Base-by-base conservation (phyloP, 2,329 filamentous ascomycete genomes). In the Ascochyta fabae region DNA sequence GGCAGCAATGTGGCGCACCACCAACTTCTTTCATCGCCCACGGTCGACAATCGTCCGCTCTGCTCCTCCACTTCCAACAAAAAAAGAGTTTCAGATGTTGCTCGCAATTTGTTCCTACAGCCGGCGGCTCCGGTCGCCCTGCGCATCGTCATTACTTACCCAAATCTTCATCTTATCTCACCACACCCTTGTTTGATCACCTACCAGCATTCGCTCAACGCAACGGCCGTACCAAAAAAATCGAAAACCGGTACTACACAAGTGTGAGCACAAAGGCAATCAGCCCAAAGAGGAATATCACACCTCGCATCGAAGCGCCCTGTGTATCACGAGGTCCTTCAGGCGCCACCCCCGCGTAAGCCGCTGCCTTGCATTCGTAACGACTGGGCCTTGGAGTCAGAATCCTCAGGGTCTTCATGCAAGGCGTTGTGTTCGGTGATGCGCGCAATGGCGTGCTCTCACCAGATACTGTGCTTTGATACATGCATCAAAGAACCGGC, bases 1-100 rank as follows among this genome's bases (percentile, higher is more conserved):
- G 15, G 19, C n/a, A 26, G 26, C 26, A 42, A 39, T 42, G 53
- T 51, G 47, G 53, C 53, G 53, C 38, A 51, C 53, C 43, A 51
- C 42, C 42, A 47, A 46, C 35, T 33, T 55, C 27, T 36, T 36
- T 38, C n/a, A 22, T 36, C 36, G 19, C 13, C 23, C 22, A 16
- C 33, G 12, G 13, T 35, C 34, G 36, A 23, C 23, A 15, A 6
- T 23, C 39, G 26, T 13, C 44, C 38, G 29, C 27, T 33, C 49
- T 29, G 33, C 43, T 29, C 16, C 22, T 19, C n/a, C 19, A n/a
- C 6, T 36, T 41, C 34, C n/a, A 35, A 38, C 24, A 19, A 27
- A 6, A 16, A 42, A 36, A n/a, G 15, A 12, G 42, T 47, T 38
- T 42, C 35, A n/a, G 13, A 22, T 42, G 53, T 29, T 45, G 42